Conservation (phyloP, 1,284 basidiomycete species). For the Paramarasmius palmivorus region DNA sequence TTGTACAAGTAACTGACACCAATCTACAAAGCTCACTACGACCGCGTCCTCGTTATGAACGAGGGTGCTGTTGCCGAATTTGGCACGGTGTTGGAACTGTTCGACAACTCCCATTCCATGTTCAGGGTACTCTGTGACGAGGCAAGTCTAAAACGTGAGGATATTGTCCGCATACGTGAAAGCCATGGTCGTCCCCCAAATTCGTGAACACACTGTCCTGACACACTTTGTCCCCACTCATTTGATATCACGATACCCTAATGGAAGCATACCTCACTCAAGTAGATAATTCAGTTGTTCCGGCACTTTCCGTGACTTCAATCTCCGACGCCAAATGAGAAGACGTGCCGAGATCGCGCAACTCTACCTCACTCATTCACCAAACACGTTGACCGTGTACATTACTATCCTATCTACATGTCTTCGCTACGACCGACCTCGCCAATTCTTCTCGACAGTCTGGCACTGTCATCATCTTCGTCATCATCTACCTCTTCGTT, state of each 20-base stretch:
- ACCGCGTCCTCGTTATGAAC: slow-evolving; percentile 77
- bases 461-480: too few species aligned
- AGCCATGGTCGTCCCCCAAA: not conserved
- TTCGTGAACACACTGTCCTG: too few species aligned
- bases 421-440: not conserved
- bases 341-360: too few species aligned
- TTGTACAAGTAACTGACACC: not conserved
- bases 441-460: not conserved
- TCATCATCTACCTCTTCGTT: too few species aligned
- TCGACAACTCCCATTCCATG: slow-evolving; percentile 65
- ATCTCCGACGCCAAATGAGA: too few species aligned
- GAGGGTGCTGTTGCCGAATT: slow-evolving; percentile 71
- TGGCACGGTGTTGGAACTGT: slow-evolving; percentile 77
- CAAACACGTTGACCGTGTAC: not conserved
- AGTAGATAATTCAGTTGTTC: too few species aligned
- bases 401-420: slow-evolving; percentile 7
- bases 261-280: too few species aligned
- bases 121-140: slow-evolving; percentile 79
- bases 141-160: slow-evolving; percentile 47
- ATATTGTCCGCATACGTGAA: slow-evolving; percentile 14
- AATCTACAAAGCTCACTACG: slow-evolving; percentile 59
- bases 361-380: too few species aligned
- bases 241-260: too few species aligned
- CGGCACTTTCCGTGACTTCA: too few species aligned
- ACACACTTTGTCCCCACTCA: too few species aligned